Evolutionary conservation across 106 monocot species (phyloP).

Genomic region (Alisma plantagoaquatica): DNA sequence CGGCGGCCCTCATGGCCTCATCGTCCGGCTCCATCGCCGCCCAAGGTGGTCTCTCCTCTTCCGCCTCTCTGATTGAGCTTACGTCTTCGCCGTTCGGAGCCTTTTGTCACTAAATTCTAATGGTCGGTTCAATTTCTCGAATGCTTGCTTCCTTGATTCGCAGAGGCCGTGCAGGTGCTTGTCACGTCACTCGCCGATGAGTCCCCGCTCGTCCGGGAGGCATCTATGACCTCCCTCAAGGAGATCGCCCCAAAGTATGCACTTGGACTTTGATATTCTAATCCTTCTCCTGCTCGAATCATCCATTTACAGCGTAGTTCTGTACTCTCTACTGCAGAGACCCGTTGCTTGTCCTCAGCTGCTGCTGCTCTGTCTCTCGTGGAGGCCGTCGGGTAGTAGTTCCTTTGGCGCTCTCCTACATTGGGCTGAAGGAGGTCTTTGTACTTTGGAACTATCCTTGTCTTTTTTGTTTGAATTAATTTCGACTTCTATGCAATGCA

Average conservation of each 20-base stretch:
- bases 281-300: not conserved
- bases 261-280: not conserved
- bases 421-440: too few relatives aligned
- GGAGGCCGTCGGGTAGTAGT: slow-evolving; percentile 68
- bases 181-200: slow-evolving; percentile 81
- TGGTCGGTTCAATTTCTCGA: not conserved
- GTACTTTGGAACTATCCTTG: too few relatives aligned
- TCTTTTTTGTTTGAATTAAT: not conserved
- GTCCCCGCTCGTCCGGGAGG: slow-evolving; percentile 54
- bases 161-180: slow-evolving; percentile 91
- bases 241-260: slow-evolving; percentile 78
- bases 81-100: slow-evolving; percentile 11
- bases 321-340: slow-evolving; percentile 38
- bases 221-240: slow-evolving; percentile 61
- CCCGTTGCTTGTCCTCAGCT: slow-evolving; percentile 69
- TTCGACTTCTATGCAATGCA: slow-evolving; percentile 10
- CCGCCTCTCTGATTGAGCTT: not conserved
- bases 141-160: not conserved
- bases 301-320: too few relatives aligned
- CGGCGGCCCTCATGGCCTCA: slow-evolving; percentile 26
- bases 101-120: too few relatives aligned
- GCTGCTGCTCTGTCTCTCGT: slow-evolving; percentile 52
- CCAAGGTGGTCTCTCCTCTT: slow-evolving; percentile 20
- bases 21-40: slow-evolving; percentile 39
- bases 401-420: not conserved